Evolutionary conservation across 192 early-diverging fungal species (phyloP), one percentile per base, ranked within the genome.

Genomic region (Backusella luteola): DNA sequence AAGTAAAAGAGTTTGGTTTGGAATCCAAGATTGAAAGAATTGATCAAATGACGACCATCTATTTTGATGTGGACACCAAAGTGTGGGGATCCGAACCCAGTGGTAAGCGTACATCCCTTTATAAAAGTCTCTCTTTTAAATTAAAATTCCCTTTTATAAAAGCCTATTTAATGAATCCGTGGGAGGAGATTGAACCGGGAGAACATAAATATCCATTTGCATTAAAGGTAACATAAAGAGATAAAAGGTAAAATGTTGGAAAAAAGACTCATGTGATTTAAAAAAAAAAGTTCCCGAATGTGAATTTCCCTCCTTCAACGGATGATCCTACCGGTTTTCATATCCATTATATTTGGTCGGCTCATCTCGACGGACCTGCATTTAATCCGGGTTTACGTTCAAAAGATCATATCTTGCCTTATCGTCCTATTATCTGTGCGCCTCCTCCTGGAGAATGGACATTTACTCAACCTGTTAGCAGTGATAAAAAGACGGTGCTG

Each of bases 281-380:
- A 32, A 32, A 32, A 29, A 26, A 29, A 34, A 23, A 84, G 81
- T 76, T 84, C 32, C 81, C 83, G 11, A 79, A 82, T 73, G 78
- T 82, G 17, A 84, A 84, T 39, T 82, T 79, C 63, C 83, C 83
- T 26, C 83, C 83, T 38, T 84, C 83, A 0, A 35, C 79, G 23
- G 83, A 84, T 38, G 81, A 76, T 49, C 77, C 77, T 21, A 21
- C 29, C 4, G 80, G 76, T 5, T 82, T 80, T 46, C 71, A 32
- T 39, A 66, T 82, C 36, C 72, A 77, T 29, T 80, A 83, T 73
- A 73, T 77, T 56, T 80, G 77, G 81, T 66, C 81, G 35, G 83
- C 76, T 26, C 66, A 73, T n/a, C 34, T 80, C 0, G 81, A 82
- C 17, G 83, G 81, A 21, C 78, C 83, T 21, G 78, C 49, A 0